These are phyloP conservation scores for Sanghuangporus baumii DNA, from an alignment of 1,284 basidiomycete genomes.

Conservation along the genomic window DNA sequence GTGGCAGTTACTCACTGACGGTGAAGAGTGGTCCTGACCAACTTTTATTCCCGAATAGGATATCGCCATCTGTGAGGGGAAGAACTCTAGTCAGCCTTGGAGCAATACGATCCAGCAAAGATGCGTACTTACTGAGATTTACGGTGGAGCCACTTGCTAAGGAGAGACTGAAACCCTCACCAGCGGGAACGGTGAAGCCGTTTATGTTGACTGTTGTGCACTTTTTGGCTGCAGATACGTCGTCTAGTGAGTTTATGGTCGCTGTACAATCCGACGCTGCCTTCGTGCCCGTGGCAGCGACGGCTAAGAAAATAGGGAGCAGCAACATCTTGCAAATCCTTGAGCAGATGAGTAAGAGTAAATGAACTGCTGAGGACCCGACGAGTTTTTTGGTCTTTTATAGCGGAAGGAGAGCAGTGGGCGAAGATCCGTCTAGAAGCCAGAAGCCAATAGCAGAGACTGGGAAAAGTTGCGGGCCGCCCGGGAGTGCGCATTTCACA, in stretches of 20 bases:
- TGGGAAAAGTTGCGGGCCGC: background rate
- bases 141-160: conserved; percentile 26
- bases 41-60: conserved; percentile 29
- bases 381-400: background rate
- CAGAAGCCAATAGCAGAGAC: background rate
- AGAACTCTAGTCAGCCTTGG: background rate
- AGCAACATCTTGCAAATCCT: conserved; percentile 1
- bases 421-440: background rate
- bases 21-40: conserved; percentile 32
- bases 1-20: conserved; percentile 17
- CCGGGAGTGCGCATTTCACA: background rate
- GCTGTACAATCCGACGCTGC: conserved; percentile 30
- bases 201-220: conserved; percentile 46
- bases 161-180: conserved; percentile 27
- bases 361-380: background rate
- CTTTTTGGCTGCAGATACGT: conserved; percentile 36
- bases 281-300: background rate
- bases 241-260: conserved; percentile 37
- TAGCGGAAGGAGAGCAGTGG: background rate
- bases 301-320: conserved; percentile 1
- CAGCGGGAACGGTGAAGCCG: conserved; percentile 35
- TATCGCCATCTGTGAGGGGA: conserved; percentile 25
- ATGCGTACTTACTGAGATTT: conserved; percentile 37
- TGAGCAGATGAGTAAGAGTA: background rate
- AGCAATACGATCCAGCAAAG: background rate